Evolutionary conservation across 208 protist species (phyloP), one percentile per base, ranked within the genome.

Genomic region (Herpetomonas samuelpessoai): DNA sequence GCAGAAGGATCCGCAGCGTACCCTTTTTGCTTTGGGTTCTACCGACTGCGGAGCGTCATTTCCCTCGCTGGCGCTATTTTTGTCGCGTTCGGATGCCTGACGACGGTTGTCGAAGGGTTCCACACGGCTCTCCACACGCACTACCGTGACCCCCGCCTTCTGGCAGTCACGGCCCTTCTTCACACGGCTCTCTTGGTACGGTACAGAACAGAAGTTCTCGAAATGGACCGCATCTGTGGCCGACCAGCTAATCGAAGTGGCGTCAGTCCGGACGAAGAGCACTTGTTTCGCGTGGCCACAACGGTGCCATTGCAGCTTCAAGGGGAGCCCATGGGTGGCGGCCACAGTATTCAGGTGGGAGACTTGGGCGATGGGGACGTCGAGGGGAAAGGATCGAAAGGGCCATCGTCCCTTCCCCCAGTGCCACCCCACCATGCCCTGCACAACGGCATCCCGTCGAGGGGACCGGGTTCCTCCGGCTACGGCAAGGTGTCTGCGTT

Each of bases 41-140:
- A 71, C 18, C 65, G 83, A 1, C 50, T 93, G 14, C 64, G 72
- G 39, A 63, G 69, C 7, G 57, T 93, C 0, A 53, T 93, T 14
- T 76, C 76, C 1, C 70, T 90, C 26, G 75, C 72, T 24, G 64
- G 66, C 9, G 64, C 63, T 28, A 52, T 90, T 22, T 91, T 88
- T 51, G 58, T 91, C 10, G 47, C 81, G 22, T 88, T 88, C 59
- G 81, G 78, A 0, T 86, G 76, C 31, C 35, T 89, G 14, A 76
- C 76, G 0, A 70, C 74, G 19, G 35, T 93, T 2, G 56, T 79
- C 12, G 83, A 91, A 41, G 54, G 41, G 3, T 29, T 87, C 2
- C 83, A 91, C 41, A 59, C 68, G 30, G 56, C 56, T 18, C 41
- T 74, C 19, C 76, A 88, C 46, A 24, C 26, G 21, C 74, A 76